Percentiles rank a stretch among this genome's conserved stretches.
These are phyloP conservation scores for Nemania serpens DNA, from an alignment of 2,329 filamentous ascomycete genomes.

Conservation along the genomic window DNA sequence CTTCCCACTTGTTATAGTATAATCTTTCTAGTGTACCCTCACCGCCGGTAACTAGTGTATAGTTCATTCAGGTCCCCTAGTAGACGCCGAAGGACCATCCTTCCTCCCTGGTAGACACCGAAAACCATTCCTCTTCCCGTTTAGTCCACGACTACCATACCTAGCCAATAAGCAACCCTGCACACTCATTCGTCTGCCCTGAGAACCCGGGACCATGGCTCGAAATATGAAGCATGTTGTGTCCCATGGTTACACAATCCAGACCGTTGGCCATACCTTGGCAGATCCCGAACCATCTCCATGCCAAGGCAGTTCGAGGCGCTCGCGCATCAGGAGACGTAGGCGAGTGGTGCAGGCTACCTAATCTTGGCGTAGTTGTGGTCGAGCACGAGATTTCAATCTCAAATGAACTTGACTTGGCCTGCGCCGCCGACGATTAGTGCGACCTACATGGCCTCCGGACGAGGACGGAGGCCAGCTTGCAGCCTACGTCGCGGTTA, in stretches of 20 bases:
- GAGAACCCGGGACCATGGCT: neutral
- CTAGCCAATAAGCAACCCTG: neutral
- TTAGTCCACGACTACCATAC: neutral
- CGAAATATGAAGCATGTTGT: no score
- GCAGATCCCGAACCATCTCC: no score
- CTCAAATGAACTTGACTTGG: neutral
- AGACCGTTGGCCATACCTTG: no score
- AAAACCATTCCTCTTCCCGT: neutral
- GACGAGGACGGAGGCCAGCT: neutral
- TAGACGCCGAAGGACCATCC: no score
- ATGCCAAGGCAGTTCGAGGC: no score
- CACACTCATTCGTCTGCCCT: neutral
- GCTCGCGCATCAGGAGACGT: no score
- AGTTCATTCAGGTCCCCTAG: neutral
- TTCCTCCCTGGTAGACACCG: conserved; percentile 2
- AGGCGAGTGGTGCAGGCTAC: no score
- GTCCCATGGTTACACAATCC: no score
- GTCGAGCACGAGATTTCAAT: neutral
- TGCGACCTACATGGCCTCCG: neutral
- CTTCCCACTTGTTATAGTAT: no score
- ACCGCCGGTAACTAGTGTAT: neutral
- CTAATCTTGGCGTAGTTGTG: neutral
- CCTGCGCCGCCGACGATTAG: neutral
- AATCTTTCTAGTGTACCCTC: neutral
- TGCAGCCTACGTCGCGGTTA: conserved; percentile 5